These are phyloP conservation scores for Typha latifolia DNA, from an alignment of 176 grass and related monocot genomes.

Conservation along the genomic window DNA sequence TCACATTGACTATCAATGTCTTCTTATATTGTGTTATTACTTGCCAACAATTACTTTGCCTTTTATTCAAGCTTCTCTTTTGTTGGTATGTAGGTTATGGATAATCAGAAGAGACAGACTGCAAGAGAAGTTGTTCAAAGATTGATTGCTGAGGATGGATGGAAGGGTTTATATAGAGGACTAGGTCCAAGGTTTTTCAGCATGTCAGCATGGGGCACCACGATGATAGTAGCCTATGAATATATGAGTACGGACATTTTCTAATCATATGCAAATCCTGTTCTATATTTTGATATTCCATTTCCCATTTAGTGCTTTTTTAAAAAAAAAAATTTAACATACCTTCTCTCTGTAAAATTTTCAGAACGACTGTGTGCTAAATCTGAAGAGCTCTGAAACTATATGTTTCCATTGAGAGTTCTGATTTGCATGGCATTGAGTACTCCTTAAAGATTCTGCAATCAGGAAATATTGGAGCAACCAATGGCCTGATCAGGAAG, in stretches of 20 bases:
- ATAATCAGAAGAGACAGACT: constrained; percentile 55
- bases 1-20: no score
- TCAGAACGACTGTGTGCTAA: constrained; percentile 69
- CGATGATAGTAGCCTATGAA: constrained; percentile 98
- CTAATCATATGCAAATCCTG: neutral
- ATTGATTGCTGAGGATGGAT: constrained; percentile 91
- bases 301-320: neutral
- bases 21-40: no score
- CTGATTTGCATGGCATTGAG: neutral
- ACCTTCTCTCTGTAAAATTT: neutral
- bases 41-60: neutral
- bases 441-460: neutral
- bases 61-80: neutral
- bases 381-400: constrained; percentile 48
- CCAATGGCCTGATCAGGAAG: neutral
- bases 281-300: neutral
- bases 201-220: constrained; percentile 96
- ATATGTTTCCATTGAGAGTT: neutral
- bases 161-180: constrained; percentile 95
- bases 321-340: neutral
- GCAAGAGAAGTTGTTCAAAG: constrained; percentile 61
- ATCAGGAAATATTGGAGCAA: neutral
- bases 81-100: constrained; percentile 49
- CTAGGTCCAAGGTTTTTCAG: constrained; percentile 94
- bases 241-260: constrained; percentile 67